Percentiles rank a stretch among this genome's conserved stretches.
These are phyloP conservation scores for Tephrocybe sp. DNA, from an alignment of 768 basidiomycete genomes.

Conservation along the genomic window DNA sequence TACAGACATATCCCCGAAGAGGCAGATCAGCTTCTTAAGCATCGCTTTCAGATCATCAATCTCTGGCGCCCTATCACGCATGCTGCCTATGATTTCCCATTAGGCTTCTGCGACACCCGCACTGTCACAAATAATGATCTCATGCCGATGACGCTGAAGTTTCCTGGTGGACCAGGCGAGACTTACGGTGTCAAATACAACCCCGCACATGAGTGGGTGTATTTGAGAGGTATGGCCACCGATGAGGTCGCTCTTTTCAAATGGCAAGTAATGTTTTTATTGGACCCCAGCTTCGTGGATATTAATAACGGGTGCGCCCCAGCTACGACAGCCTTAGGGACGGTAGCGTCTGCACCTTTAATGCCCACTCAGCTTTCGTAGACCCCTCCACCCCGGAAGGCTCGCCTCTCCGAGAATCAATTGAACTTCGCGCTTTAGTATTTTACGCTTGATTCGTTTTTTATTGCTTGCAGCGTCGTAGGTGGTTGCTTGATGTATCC, in stretches of 20 bases:
- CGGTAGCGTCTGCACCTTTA: constrained; percentile 41
- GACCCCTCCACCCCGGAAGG: constrained; percentile 44
- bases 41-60: constrained; percentile 54
- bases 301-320: too few species aligned
- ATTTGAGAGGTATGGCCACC: constrained; percentile 3
- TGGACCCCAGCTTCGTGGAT: not conserved
- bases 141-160: constrained; percentile 29
- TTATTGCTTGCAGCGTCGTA: not conserved
- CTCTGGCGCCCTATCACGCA: constrained; percentile 53
- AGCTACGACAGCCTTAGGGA: constrained; percentile 38
- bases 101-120: constrained; percentile 48
- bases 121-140: constrained; percentile 38
- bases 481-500: too few species aligned
- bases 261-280: not conserved
- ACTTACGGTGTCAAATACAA: constrained; percentile 29
- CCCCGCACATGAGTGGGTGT: constrained; percentile 29
- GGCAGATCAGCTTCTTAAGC: constrained; percentile 35
- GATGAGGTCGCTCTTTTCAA: constrained; percentile 11
- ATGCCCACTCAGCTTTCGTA: constrained; percentile 51
- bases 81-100: constrained; percentile 46
- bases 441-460: constrained; percentile 23
- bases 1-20: constrained; percentile 23
- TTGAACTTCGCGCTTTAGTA: constrained; percentile 50
- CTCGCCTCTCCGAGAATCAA: constrained; percentile 45
- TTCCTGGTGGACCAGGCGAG: constrained; percentile 31